A percentile compares a stretch with the other conserved stretches of the same genome.
Evolutionary conservation across 177 flowering plant species (phyloP).

Genomic region (Vitis hybrid): DNA sequence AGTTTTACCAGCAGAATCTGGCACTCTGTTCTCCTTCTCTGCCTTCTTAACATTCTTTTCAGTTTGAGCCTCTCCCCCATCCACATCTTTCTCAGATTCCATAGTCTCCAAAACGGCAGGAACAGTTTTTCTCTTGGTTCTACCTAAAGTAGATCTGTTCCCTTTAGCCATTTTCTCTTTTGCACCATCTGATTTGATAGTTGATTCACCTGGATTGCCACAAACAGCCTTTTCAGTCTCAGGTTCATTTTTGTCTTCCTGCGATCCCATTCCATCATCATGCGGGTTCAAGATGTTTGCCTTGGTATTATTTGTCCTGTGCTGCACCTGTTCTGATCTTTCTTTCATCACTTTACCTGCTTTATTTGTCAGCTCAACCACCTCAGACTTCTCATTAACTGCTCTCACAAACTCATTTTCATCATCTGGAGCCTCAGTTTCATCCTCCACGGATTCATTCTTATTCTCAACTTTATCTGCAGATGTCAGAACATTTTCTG

Average conservation of each 20-base stretch:
- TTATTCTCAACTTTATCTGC: conserved; percentile 9
- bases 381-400: conserved; percentile 13
- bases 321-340: conserved; percentile 7
- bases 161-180: conserved; percentile 16
- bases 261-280: conserved; percentile 4
- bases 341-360: conserved; percentile 10
- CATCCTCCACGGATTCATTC: conserved; percentile 34
- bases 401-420: conserved; percentile 18
- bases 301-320: not conserved
- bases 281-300: not conserved
- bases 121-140: conserved; percentile 23
- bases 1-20: conserved; percentile 9
- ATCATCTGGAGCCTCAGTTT: conserved; percentile 57
- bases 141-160: conserved; percentile 24
- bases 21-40: conserved; percentile 9
- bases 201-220: conserved; percentile 15
- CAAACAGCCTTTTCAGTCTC: conserved; percentile 1
- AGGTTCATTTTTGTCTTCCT: not conserved
- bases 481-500: not conserved
- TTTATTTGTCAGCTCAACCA: conserved; percentile 5
- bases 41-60: conserved; percentile 16
- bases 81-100: conserved; percentile 14
- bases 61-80: conserved; percentile 1
- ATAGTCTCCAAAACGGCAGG: conserved; percentile 6
- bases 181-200: conserved; percentile 9